phyloP scores from a whole-genome alignment of 1,284 basidiomycete genomes.

The Tylopilus sp. region DNA sequence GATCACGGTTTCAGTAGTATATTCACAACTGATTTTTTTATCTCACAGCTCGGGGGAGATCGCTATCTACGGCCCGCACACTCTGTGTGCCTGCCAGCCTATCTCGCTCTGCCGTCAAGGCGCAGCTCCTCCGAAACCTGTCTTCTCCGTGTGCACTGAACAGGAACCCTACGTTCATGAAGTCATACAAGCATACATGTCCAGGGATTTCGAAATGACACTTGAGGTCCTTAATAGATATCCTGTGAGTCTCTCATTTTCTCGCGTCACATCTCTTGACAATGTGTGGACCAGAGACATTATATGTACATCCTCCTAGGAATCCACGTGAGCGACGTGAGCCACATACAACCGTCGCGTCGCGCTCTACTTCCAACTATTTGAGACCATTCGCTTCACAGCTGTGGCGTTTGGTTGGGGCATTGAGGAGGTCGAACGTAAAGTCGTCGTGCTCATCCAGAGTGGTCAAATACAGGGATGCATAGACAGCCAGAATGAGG shows the following conservation, averaged over 20 bases:
- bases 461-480: slow-evolving; percentile 72
- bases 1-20: background rate
- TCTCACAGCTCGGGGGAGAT: slow-evolving; percentile 73
- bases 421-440: slow-evolving; percentile 62
- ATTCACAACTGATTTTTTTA: background rate
- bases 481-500: slow-evolving; percentile 81
- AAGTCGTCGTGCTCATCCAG: slow-evolving; percentile 74
- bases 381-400: slow-evolving; percentile 80
- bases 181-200: slow-evolving; percentile 78
- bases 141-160: slow-evolving; percentile 77
- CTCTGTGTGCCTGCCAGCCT: slow-evolving; percentile 79
- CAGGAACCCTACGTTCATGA: slow-evolving; percentile 83
- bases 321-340: slow-evolving; percentile 59
- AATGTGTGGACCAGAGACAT: slow-evolving; percentile 59
- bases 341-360: slow-evolving; percentile 67
- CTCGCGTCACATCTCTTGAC: background rate
- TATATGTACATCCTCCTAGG: slow-evolving; percentile 73
- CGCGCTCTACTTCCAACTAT: slow-evolving; percentile 85
- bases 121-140: slow-evolving; percentile 67
- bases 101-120: slow-evolving; percentile 63
- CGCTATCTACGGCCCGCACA: slow-evolving; percentile 78
- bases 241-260: slow-evolving; percentile 49
- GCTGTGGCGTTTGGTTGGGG: slow-evolving; percentile 80
- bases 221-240: slow-evolving; percentile 71
- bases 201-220: slow-evolving; percentile 77